Conservation (phyloP, 345 rosid species). For the Salix suchowensis region DNA sequence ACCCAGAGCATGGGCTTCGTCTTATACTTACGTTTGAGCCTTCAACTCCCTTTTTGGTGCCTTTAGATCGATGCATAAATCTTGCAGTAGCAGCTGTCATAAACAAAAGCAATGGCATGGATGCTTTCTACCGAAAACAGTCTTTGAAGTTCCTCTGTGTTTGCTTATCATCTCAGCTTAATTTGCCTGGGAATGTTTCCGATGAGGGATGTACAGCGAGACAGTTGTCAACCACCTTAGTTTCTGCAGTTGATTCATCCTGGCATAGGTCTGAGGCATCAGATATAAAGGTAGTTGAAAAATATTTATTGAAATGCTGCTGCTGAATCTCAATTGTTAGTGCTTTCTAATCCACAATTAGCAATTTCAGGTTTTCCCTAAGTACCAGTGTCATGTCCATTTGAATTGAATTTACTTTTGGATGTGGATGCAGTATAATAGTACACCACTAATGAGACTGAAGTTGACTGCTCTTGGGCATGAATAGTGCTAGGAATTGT, state of each 20-base stretch:
- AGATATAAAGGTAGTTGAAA: slow-evolving; percentile 69
- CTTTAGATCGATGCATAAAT: slow-evolving; percentile 86
- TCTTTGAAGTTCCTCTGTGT: slow-evolving; percentile 83
- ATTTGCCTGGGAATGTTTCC: slow-evolving; percentile 77
- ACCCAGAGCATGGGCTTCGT: slow-evolving; percentile 96
- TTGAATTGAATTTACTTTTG: neutral
- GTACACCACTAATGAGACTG: neutral
- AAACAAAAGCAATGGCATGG: slow-evolving; percentile 58
- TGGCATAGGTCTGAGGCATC: slow-evolving; percentile 70
- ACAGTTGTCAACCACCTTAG: slow-evolving; percentile 59
- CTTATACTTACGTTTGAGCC: slow-evolving; percentile 96
- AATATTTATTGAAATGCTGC: slow-evolving; percentile 1
- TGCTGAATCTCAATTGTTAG: neutral
- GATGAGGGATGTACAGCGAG: slow-evolving; percentile 65
- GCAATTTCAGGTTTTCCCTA: neutral
- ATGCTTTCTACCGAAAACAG: slow-evolving; percentile 80
- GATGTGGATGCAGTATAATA: neutral
- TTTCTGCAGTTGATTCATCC: slow-evolving; percentile 64
- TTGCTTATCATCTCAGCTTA: slow-evolving; percentile 90
- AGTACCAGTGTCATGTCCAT: neutral
- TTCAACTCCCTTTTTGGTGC: slow-evolving; percentile 88
- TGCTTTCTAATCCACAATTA: neutral
- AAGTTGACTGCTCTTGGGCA: too few relatives aligned
- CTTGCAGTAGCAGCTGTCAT: slow-evolving; percentile 90
- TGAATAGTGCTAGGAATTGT: too few relatives aligned